phyloP scores from a whole-genome alignment of 306 rosid genomes.

The Rosa chinensis region DNA sequence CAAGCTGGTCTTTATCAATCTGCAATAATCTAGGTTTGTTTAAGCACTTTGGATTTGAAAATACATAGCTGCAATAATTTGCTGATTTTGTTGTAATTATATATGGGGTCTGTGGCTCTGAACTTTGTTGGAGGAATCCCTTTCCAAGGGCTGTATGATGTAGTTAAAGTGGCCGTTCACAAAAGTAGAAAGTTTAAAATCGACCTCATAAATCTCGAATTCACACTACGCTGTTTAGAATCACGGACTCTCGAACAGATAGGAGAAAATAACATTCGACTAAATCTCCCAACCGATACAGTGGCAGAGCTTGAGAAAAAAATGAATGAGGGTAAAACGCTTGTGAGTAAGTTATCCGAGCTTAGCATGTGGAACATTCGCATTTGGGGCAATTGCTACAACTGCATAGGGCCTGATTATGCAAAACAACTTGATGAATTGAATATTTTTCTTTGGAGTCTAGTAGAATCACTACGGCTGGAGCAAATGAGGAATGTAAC shows the following conservation, averaged over 20 bases:
- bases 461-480: not conserved
- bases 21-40: too few species aligned
- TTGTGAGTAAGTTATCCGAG: not conserved
- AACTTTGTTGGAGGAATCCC: slow-evolving; percentile 11
- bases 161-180: not conserved
- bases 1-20: too few species aligned
- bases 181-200: not conserved
- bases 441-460: not conserved
- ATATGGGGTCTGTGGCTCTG: not conserved
- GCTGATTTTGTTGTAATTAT: too few species aligned
- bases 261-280: not conserved
- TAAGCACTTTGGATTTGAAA: too few species aligned
- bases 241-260: not conserved
- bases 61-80: too few species aligned
- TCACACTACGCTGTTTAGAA: not conserved
- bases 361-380: not conserved
- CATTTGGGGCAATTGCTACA: not conserved
- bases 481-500: not conserved
- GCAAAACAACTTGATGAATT: not conserved
- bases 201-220: not conserved
- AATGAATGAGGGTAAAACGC: not conserved
- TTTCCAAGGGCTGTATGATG: not conserved
- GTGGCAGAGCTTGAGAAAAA: not conserved
- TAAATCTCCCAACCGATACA: not conserved
- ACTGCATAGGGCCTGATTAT: not conserved